Conservation (phyloP, 2,329 filamentous ascomycete species). For the Didymella keratinophila region DNA sequence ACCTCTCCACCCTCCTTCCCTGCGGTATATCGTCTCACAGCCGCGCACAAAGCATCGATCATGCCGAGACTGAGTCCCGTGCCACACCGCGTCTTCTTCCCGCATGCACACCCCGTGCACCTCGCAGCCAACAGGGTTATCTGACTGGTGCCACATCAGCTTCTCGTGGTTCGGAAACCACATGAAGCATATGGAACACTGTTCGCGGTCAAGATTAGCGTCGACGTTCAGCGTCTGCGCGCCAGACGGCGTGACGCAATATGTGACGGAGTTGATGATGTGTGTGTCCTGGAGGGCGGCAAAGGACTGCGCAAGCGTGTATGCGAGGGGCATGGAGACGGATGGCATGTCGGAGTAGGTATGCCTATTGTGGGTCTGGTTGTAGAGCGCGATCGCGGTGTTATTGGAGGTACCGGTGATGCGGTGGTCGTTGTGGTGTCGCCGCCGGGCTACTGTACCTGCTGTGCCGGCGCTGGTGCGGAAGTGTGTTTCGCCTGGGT, state of each 20-base stretch:
- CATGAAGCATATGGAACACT: slow-evolving; percentile 25
- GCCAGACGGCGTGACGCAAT: slow-evolving; percentile 12
- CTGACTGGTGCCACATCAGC: slow-evolving; percentile 21
- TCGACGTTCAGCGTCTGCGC: slow-evolving; percentile 23
- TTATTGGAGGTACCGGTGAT: no score
- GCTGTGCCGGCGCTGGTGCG: slow-evolving; percentile 6
- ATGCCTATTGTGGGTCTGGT: no score
- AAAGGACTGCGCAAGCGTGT: slow-evolving; percentile 22
- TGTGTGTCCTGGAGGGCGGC: slow-evolving; percentile 21
- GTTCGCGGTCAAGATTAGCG: slow-evolving; percentile 34
- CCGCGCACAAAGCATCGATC: slow-evolving; percentile 34
- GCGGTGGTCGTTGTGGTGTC: slow-evolving; percentile 2
- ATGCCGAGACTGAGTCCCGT: slow-evolving; percentile 27
- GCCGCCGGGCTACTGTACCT: background rate
- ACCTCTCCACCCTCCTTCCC: slow-evolving; percentile 26
- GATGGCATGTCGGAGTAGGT: no score
- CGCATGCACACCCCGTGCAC: slow-evolving; percentile 29
- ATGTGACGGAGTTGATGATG: slow-evolving; percentile 25
- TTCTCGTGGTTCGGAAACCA: slow-evolving; percentile 29
- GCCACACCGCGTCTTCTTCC: slow-evolving; percentile 26
- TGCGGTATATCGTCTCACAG: no score
- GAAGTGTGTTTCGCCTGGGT: slow-evolving; percentile 14
- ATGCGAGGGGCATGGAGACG: background rate
- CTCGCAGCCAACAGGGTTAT: slow-evolving; percentile 29
- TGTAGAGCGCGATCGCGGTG: no score